Evolutionary conservation across 176 grass and related monocot species (phyloP), one percentile per base, ranked within the genome.

Genomic region (Olyra latifolia): DNA sequence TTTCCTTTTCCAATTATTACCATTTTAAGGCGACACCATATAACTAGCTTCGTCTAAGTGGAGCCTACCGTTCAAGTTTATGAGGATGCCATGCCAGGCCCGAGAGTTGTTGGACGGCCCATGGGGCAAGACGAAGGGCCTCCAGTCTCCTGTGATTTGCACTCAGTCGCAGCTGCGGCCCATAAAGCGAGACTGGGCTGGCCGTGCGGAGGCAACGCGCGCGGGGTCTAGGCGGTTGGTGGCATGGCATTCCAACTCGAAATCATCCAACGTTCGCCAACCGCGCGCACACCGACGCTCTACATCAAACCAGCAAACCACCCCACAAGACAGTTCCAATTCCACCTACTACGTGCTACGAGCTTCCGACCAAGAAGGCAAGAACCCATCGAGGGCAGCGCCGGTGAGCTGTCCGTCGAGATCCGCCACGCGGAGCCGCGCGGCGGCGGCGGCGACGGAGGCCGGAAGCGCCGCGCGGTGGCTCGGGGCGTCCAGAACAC

Each of bases 401-500:
- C 55, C 20, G 30, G 30, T 0, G 50, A 27, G 32, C 10, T 65
- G 3, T 6, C 71, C 72, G 27, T 77, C 41, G 63, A 69, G 2
- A 35, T 76, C 72, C 72, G 49, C 41, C 3, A 23, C 43, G 40
- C 58, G 42, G 23, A 48, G n/a, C n/a, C n/a, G n/a, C n/a, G n/a
- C n/a, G n/a, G 79, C 44, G 44, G 59, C 43, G 15, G 2, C 39
- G 19, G 66, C 7, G 29, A 7, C 54, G n/a, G n/a, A 14, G 61
- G 75, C 1, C 59, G 62, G 35, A 91, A 77, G 78, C 56, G 78
- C 24, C 73, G 42, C 27, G 50, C 60, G 29, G 88, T 91, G 30
- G 86, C 88, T n/a, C n/a, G n/a, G 41, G 88, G 86, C 17, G 62
- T 95, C 7, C 89, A 91, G 73, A 92, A 80, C 71, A 88, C 87